These are phyloP conservation scores for Tilletiopsis washingtonensis DNA, from an alignment of 1,284 basidiomycete species.

Conservation along the genomic window DNA sequence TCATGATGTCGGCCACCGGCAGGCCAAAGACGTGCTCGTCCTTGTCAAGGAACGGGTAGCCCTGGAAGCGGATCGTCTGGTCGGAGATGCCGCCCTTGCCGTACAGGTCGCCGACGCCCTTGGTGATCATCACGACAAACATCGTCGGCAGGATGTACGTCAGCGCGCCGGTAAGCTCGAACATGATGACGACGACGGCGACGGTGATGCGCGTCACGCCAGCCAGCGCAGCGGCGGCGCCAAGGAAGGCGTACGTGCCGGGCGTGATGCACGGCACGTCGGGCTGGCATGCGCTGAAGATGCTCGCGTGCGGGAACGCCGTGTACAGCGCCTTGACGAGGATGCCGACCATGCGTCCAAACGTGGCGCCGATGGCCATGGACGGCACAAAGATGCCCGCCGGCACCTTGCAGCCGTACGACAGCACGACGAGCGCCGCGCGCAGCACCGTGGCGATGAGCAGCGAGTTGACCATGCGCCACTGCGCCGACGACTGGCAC, in stretches of 20 bases:
- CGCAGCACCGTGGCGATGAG: slow-evolving; percentile 84
- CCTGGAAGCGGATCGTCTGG: slow-evolving; percentile 93
- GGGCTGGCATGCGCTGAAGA: slow-evolving; percentile 82
- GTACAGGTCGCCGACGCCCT: slow-evolving; percentile 91
- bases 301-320: slow-evolving; percentile 69
- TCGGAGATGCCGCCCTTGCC: slow-evolving; percentile 91
- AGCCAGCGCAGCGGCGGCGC: slow-evolving; percentile 69
- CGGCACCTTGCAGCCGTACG: slow-evolving; percentile 93
- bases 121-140: slow-evolving; percentile 93
- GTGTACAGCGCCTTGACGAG: slow-evolving; percentile 89
- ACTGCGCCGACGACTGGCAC: slow-evolving; percentile 92
- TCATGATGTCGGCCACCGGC: slow-evolving; percentile 83
- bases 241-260: slow-evolving; percentile 73
- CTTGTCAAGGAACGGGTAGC: slow-evolving; percentile 83
- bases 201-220: slow-evolving; percentile 72
- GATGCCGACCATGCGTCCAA: slow-evolving; percentile 91
- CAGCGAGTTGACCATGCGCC: slow-evolving; percentile 87
- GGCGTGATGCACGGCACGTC: slow-evolving; percentile 68
- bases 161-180: slow-evolving; percentile 94
- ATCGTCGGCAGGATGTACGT: slow-evolving; percentile 98
- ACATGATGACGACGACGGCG: slow-evolving; percentile 91
- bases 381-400: slow-evolving; percentile 96
- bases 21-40: slow-evolving; percentile 70
- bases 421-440: slow-evolving; percentile 75
- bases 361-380: slow-evolving; percentile 93